phyloP scores from a whole-genome alignment of 1,284 basidiomycete genomes.

The Earliella scabrosa region DNA sequence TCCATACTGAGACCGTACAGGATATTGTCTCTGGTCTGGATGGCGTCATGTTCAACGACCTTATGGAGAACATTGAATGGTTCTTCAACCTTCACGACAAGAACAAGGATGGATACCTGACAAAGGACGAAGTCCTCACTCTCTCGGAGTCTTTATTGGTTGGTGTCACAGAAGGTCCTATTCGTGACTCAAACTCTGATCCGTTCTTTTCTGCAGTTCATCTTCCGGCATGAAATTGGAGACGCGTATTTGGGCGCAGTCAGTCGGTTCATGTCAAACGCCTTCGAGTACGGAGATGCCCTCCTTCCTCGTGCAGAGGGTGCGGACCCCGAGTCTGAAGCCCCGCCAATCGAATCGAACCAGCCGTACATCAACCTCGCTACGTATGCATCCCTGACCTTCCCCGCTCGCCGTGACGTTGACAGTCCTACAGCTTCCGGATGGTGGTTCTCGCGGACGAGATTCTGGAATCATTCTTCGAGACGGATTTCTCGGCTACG shows the following conservation, averaged over 20 bases:
- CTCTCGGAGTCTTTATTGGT: slow-evolving; percentile 94
- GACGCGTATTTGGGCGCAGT: slow-evolving; percentile 97
- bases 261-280: slow-evolving; percentile 95
- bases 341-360: slow-evolving; percentile 63
- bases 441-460: slow-evolving; percentile 98
- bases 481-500: slow-evolving; percentile 84
- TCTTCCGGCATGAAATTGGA: slow-evolving; percentile 97
- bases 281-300: slow-evolving; percentile 95
- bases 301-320: slow-evolving; percentile 60
- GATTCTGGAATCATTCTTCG: slow-evolving; percentile 93
- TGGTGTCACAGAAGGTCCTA: slow-evolving; percentile 32
- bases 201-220: slow-evolving; percentile 73
- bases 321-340: slow-evolving; percentile 48
- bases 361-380: slow-evolving; percentile 88
- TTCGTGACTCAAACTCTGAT: neutral
- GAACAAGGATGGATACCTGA: slow-evolving; percentile 92
- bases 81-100: slow-evolving; percentile 98
- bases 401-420: neutral
- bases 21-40: slow-evolving; percentile 92
- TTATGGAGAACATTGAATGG: slow-evolving; percentile 99
- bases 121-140: slow-evolving; percentile 96
- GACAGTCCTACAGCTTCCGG: slow-evolving; percentile 71
- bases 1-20: slow-evolving; percentile 41
- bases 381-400: slow-evolving; percentile 52
- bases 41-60: slow-evolving; percentile 92